Base-by-base conservation (phyloP, 1,284 basidiomycete genomes). In the Trametes versicolor region DNA sequence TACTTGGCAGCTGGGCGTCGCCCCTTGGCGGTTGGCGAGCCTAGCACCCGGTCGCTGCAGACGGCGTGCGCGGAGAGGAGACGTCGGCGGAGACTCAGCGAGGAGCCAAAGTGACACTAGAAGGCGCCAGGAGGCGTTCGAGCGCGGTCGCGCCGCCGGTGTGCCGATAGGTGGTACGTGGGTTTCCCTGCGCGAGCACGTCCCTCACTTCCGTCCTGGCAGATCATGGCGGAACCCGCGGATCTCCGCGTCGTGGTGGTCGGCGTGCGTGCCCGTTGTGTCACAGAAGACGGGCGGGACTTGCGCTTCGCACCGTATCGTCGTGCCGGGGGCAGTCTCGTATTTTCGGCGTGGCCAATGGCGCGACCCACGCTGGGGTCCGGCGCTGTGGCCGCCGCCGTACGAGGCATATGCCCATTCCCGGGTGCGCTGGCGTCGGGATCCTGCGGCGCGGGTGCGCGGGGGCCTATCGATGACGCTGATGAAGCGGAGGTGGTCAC, bases 321-420 rank as follows among this genome's bases (percentile, higher is more conserved):
- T 56, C 60, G 60, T 32, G 34, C 27, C 51, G 60, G 52, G 29
- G n/a, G 60, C 36, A 55, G 47, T 55, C 9, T 37, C 25, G 52
- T 55, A 61, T 49, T 48, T 61, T 61, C 25, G 60, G 36, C 60
- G 45, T 25, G 27, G 53, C 54, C 60, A 56, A 62, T 62, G 53
- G 39, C 25, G 15, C 21, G 34, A 23, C 25, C 19, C 48, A 8
- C 47, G 36, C 57, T 36, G 55, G 21, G 17, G 4, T 19, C 56
- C 57, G 57, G 23, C 21, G 36, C 10, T 7, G 45, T 49, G 57
- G 45, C 25, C 36, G 27, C 10, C 15, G 8, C 39, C 37, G 53
- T 5, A 41, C 15, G 36, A 36, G 25, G 37, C 21, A 37, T 37
- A 29, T 23, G 23, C 21, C 32, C 36, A 53, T 50, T 50, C 48